Conservation (phyloP, 495 filamentous ascomycete genomes). For the Penicillium soppii region DNA sequence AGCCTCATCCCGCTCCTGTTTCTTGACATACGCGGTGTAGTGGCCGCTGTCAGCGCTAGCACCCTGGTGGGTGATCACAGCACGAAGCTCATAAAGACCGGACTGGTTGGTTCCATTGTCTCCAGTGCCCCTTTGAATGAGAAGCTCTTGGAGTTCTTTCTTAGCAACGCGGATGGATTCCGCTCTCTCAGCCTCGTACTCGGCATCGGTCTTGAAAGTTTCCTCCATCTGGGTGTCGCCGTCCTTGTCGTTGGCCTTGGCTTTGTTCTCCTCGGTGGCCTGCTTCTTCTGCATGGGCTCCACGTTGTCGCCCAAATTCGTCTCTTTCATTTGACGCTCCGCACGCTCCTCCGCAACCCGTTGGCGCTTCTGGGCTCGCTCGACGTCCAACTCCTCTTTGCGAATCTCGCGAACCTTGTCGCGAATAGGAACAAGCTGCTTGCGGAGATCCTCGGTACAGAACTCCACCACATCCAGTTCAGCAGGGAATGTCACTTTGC, state of each 20-base stretch:
- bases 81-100: conserved; percentile 90
- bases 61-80: conserved; percentile 96
- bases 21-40: conserved; percentile 97
- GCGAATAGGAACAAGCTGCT: conserved; percentile 80
- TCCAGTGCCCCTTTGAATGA: conserved; percentile 65
- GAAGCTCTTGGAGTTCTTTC: conserved; percentile 75
- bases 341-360: conserved; percentile 68
- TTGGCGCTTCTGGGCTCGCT: conserved; percentile 83
- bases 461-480: conserved; percentile 94
- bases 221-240: conserved; percentile 72
- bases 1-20: conserved; percentile 62
- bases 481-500: conserved; percentile 91
- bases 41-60: conserved; percentile 96
- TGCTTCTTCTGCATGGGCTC: conserved; percentile 54
- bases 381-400: conserved; percentile 90
- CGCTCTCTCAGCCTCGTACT: conserved; percentile 80
- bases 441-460: conserved; percentile 84
- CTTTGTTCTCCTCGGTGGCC: conserved; percentile 50
- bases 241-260: conserved; percentile 56
- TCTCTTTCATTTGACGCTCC: conserved; percentile 49
- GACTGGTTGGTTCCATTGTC: conserved; percentile 87
- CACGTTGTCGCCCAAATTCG: conserved; percentile 28
- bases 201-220: conserved; percentile 86
- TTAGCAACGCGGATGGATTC: conserved; percentile 73
- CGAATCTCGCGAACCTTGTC: conserved; percentile 94